Conservation (phyloP, 257 asterid species). For the Solanum paucissectum region DNA sequence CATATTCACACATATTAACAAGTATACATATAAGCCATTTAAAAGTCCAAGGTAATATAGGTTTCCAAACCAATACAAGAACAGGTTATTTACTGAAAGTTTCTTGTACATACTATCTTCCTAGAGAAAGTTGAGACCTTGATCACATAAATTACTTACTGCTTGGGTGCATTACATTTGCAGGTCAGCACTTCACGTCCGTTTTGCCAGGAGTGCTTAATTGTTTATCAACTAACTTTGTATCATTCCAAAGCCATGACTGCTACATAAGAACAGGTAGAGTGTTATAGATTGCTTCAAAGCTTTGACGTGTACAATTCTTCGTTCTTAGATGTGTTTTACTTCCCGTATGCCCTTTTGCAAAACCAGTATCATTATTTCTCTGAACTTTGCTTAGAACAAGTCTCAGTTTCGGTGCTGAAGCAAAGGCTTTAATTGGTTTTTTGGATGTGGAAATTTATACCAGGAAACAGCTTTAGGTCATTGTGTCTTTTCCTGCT, state of each 20-base stretch:
- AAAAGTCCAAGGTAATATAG: not conserved
- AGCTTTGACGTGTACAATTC: not conserved
- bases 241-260: conserved; percentile 60
- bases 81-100: not conserved
- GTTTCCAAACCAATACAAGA: not conserved
- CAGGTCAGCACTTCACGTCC: conserved; percentile 58
- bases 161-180: conserved; percentile 11
- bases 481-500: not conserved
- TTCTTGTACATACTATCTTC: not conserved
- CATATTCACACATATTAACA: not conserved
- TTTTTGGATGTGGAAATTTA: not conserved
- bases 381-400: not conserved
- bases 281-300: conserved; percentile 2
- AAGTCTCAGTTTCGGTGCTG: not conserved
- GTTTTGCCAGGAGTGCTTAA: conserved; percentile 65
- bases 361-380: not conserved
- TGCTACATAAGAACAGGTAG: conserved; percentile 92
- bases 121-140: not conserved
- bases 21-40: not conserved
- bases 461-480: not conserved
- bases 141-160: not conserved
- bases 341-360: not conserved
- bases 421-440: not conserved
- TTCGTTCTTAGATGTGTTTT: not conserved
- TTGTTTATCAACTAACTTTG: conserved; percentile 52